Evolutionary conservation across 2,329 filamentous ascomycete genomes (phyloP), one percentile per base, ranked within the genome.

Genomic region (Aspergillus aculeatinus): DNA sequence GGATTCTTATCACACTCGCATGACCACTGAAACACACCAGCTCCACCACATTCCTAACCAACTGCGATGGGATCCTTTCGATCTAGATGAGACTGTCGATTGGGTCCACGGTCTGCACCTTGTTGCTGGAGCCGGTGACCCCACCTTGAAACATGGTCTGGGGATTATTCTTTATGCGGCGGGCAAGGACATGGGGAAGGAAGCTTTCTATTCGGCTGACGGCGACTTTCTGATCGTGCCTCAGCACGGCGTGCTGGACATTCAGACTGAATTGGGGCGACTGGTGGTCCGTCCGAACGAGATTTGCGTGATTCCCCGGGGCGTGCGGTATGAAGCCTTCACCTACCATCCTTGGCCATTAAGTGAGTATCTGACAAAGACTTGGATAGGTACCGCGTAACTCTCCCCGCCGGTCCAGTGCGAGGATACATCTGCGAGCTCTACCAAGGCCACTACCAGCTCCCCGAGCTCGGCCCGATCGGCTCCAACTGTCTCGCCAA

Each of bases 191-290:
- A 96, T 96, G 92, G 77, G 82, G n/a, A 84, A 85, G 44, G 82
- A 88, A 53, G 91, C 91, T 0, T 96, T 93, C 74, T 96, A 94
- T 81, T 93, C 89, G 3, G 89, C 91, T 0, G 90, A 94, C 70
- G 90, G 90, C 12, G 90, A 94, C 72, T 84, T 91, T 67, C 76
- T 93, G 58, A 87, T 94, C 63, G 89, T 94, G 14, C 82, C 89
- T 1, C 90, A 94, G 72, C 85, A 90, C 63, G 90, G 90, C 2
- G 82, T 83, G 14, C 77, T 94, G 44, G 89, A 93, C 69, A 89
- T 94, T 63, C 85, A 88, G 68, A 94, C 90, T 1, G 90, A 94
- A 74, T 80, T 93, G 51, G 91, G 90, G 50, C 85, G 83, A 70
- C 78, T 94, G 5, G 83, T 91, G 48, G 86, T 93, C n/a, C 83